These are phyloP conservation scores for Castanea sativa DNA, from an alignment of 306 rosid species.

Conservation along the genomic window DNA sequence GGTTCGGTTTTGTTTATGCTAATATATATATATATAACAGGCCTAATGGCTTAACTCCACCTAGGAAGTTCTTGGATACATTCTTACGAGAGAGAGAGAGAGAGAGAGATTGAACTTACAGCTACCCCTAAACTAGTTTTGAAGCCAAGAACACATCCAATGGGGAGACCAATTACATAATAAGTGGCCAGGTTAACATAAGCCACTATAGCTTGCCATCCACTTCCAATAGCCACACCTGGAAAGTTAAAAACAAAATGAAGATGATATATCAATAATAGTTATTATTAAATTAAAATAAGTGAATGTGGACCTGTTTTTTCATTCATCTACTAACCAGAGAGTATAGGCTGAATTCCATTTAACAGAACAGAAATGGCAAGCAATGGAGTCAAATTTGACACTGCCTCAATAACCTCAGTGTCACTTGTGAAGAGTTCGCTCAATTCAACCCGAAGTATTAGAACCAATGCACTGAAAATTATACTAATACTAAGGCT, in stretches of 20 bases:
- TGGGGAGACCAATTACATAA: constrained; percentile 58
- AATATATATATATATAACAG: no score
- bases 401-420: constrained; percentile 51
- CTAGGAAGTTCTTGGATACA: no score
- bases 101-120: constrained; percentile 30
- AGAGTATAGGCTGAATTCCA: constrained; percentile 65
- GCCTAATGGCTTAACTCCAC: no score
- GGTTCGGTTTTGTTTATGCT: no score
- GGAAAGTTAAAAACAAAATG: background rate
- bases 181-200: constrained; percentile 62
- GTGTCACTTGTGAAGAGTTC: constrained; percentile 51
- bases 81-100: background rate
- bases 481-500: constrained; percentile 51
- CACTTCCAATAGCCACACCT: constrained; percentile 84
- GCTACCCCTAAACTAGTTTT: constrained; percentile 56
- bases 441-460: constrained; percentile 49
- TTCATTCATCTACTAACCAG: constrained; percentile 25
- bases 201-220: constrained; percentile 75
- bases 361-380: constrained; percentile 66
- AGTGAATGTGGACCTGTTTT: no score
- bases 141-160: constrained; percentile 70
- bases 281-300: no score
- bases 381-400: constrained; percentile 61
- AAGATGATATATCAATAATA: background rate
- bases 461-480: constrained; percentile 41